Base-by-base conservation (phyloP, 805 yeast genomes). In the Candida parachauliodes region DNA sequence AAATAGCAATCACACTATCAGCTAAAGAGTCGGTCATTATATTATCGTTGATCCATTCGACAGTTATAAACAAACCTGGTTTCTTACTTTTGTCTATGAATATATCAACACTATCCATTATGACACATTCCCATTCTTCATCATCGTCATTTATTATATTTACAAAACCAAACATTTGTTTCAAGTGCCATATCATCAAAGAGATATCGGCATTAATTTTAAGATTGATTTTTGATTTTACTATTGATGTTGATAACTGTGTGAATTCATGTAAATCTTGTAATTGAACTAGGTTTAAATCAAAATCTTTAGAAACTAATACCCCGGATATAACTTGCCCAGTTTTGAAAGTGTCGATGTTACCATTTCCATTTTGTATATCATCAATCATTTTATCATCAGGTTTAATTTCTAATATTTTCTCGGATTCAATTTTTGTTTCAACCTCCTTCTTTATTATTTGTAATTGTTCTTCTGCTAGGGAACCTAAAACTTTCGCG, bases 91-190 rank as follows among this genome's bases (percentile, higher is more conserved):
- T 32, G 70, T 76, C 49, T 74, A 71, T 42, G 56, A 72, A 25
- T 14, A 68, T 51, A 44, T 60, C 65, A n/a, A 68, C 60, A 57
- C 55, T 52, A 31, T 68, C 71, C 74, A 68, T 68, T 28, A 68
- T 76, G 68, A 48, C 49, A 44, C 69, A 63, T 45, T 60, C 69
- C 67, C 72, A 64, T 25, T 51, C 55, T 16, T 58, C 61, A 32
- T 67, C 72, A 38, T 76, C 80, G 46, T 81, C 88, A 36, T 68
- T 69, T 3, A 79, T 39, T 2, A 86, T 74, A 31, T 81, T 79
- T 4, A 88, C 75, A 51, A 72, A 76, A 1, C 97, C 98, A 71
- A 91, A 93, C 98, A 93, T 93, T 55, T 89, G 98, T 41, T 82
- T 77, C 40, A 93, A 72, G 55, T 93, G 98, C 88, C 94, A 93